These are phyloP conservation scores for Rhodotorula sp. DNA, from an alignment of 1,284 basidiomycete species.

Conservation along the genomic window DNA sequence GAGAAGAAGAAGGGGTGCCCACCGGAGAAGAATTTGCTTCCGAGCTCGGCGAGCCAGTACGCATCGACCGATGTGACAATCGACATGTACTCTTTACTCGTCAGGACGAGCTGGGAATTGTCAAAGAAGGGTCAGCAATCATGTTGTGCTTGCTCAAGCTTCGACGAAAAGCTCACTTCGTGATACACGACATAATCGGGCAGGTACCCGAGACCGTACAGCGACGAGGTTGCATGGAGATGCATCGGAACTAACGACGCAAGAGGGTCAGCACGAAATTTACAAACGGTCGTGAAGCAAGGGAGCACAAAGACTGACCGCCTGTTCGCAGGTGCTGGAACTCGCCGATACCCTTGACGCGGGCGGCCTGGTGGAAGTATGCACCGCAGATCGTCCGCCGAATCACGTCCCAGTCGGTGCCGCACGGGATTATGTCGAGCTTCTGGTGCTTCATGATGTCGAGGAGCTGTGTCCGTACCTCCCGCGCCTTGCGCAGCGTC, in stretches of 20 bases:
- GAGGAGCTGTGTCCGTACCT: conserved; percentile 93
- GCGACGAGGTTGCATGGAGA: conserved; percentile 90
- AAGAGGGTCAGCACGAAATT: neutral
- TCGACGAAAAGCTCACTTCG: conserved; percentile 64
- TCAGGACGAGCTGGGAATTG: conserved; percentile 64
- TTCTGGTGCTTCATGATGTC: conserved; percentile 99
- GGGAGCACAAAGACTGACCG: conserved; percentile 4
- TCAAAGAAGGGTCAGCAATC: conserved; percentile 8
- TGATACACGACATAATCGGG: conserved; percentile 97
- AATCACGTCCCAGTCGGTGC: conserved; percentile 92
- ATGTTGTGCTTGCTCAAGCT: conserved; percentile 7
- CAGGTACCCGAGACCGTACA: conserved; percentile 91
- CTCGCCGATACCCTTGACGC: conserved; percentile 97
- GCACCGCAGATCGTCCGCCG: conserved; percentile 96
- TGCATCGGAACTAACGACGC: conserved; percentile 64
- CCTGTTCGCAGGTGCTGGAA: conserved; percentile 96
- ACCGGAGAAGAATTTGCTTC: conserved; percentile 57
- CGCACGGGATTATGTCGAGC: conserved; percentile 82
- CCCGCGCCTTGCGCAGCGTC: conserved; percentile 86
- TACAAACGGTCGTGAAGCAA: neutral
- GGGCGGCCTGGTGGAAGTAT: conserved; percentile 98
- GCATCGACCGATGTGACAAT: conserved; percentile 93
- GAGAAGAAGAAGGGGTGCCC: conserved; percentile 82
- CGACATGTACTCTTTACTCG: conserved; percentile 92
- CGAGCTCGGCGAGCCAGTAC: conserved; percentile 73